Percentiles rank a stretch among this genome's conserved stretches.
These are phyloP conservation scores for Geum urbanum DNA, from an alignment of 306 rosid genomes.

Conservation along the genomic window DNA sequence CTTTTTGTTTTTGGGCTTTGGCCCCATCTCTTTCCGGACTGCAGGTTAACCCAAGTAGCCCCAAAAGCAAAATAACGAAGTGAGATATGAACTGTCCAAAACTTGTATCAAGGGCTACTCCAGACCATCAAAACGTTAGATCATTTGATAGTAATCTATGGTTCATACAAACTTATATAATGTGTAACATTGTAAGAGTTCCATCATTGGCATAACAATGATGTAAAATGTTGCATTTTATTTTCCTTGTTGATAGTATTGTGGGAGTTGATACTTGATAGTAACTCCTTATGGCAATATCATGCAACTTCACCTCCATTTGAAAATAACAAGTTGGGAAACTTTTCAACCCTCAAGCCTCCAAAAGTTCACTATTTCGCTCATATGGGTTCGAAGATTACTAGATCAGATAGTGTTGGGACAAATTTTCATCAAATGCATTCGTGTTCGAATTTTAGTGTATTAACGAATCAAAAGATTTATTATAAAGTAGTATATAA, in stretches of 20 bases:
- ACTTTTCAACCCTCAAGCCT: no score
- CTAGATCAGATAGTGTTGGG: not conserved
- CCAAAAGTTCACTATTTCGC: no score
- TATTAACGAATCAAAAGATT: not conserved
- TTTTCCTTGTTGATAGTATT: not conserved
- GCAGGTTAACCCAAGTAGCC: not conserved
- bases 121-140: not conserved
- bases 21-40: not conserved
- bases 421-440: not conserved
- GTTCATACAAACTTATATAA: not conserved
- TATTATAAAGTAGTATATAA: not conserved
- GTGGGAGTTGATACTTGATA: not conserved
- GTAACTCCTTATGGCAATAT: not conserved
- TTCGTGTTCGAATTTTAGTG: not conserved
- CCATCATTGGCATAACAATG: not conserved
- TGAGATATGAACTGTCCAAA: not conserved
- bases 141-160: not conserved
- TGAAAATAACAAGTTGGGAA: no score
- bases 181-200: not conserved
- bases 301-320: no score
- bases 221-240: not conserved
- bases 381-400: not conserved
- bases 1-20: not conserved
- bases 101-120: not conserved
- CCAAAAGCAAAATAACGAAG: not conserved